Percentiles rank a stretch among this genome's conserved stretches.
Evolutionary conservation across 257 asterid genomes (phyloP).

Genomic region (Solanum sejunctum): DNA sequence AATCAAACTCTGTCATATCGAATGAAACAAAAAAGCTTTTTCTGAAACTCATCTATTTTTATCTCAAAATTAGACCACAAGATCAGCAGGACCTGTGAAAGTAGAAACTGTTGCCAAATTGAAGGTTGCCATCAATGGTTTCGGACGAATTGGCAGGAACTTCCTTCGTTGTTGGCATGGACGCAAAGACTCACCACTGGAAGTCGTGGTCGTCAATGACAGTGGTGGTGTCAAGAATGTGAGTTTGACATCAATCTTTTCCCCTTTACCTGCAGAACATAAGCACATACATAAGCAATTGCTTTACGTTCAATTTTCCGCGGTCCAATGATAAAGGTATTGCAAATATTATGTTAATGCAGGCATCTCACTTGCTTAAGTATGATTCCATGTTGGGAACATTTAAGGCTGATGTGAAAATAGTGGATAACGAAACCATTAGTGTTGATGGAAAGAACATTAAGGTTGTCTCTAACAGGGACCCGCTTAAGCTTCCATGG

Average conservation of each 20-base stretch:
- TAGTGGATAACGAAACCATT: slow-evolving; percentile 67
- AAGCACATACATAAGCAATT: not conserved
- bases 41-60: not conserved
- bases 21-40: not conserved
- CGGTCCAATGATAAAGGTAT: not conserved
- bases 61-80: slow-evolving; percentile 28
- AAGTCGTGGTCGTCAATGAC: slow-evolving; percentile 73
- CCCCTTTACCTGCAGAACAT: not conserved
- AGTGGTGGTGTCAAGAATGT: slow-evolving; percentile 96
- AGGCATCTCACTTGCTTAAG: slow-evolving; percentile 91
- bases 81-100: slow-evolving; percentile 42
- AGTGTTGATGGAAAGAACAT: slow-evolving; percentile 78
- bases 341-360: not conserved
- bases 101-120: slow-evolving; percentile 72
- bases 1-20: not conserved
- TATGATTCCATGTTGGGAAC: slow-evolving; percentile 91
- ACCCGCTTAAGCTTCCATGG: slow-evolving; percentile 93
- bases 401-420: slow-evolving; percentile 79
- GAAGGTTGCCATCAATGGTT: slow-evolving; percentile 88
- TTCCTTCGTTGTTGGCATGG: slow-evolving; percentile 98
- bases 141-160: slow-evolving; percentile 90
- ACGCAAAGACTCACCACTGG: slow-evolving; percentile 78
- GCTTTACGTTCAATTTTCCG: not conserved
- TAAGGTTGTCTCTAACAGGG: slow-evolving; percentile 79
- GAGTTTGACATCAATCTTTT: not conserved